Conservation (phyloP, 768 basidiomycete species). For the Tephrocybe sp. region DNA sequence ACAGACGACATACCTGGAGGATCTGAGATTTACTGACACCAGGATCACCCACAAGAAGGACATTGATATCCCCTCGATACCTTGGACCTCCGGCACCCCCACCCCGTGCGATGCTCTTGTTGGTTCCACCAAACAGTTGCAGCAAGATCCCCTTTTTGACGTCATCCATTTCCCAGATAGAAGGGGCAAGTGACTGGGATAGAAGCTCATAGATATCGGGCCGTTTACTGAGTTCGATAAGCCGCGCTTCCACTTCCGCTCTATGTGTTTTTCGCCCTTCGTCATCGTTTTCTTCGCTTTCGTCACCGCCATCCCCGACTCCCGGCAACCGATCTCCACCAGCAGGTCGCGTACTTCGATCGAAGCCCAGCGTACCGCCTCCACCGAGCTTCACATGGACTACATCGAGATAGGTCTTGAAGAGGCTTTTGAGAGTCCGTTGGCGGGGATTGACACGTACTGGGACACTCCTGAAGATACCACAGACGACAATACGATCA, state of each 20-base stretch:
- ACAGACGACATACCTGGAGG: conserved; percentile 57
- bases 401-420: conserved; percentile 97
- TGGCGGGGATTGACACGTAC: conserved; percentile 94
- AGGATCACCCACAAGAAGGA: conserved; percentile 94
- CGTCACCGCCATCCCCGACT: conserved; percentile 68
- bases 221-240: conserved; percentile 67
- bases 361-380: conserved; percentile 70
- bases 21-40: conserved; percentile 97
- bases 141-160: conserved; percentile 97
- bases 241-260: conserved; percentile 77
- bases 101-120: conserved; percentile 89
- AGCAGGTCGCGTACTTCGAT: conserved; percentile 70
- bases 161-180: conserved; percentile 98
- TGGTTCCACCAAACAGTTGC: conserved; percentile 96
- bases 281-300: conserved; percentile 49
- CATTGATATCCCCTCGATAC: conserved; percentile 97
- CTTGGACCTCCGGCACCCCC: conserved; percentile 95
- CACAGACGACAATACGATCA: conserved; percentile 85
- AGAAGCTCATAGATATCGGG: conserved; percentile 87
- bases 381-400: conserved; percentile 84
- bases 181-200: conserved; percentile 84
- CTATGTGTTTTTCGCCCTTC: conserved; percentile 44
- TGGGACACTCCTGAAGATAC: conserved; percentile 92
- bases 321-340: conserved; percentile 70
- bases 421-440: conserved; percentile 88